Conservation (phyloP, 2,329 filamentous ascomycete species). For the Hawksworthiomyces lignivorus region DNA sequence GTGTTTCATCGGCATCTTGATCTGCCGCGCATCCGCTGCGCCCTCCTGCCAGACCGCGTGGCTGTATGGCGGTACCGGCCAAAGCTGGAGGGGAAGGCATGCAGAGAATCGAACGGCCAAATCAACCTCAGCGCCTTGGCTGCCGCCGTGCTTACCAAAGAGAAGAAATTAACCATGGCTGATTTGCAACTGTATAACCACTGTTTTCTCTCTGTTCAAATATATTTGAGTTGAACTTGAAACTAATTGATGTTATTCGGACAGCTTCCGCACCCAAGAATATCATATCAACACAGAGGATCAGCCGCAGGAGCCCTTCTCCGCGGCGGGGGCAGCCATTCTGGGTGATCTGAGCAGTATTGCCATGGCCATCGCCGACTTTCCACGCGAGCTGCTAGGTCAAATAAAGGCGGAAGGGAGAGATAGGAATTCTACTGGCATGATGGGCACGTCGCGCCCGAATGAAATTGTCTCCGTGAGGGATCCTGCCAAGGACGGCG, state of each 20-base stretch:
- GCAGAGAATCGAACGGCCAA: not conserved
- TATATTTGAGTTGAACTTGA: too few species aligned
- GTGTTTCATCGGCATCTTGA: conserved; percentile 66
- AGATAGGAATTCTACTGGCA: too few species aligned
- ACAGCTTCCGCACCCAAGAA: conserved; percentile 39
- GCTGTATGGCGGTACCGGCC: conserved; percentile 63
- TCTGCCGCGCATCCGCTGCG: conserved; percentile 59
- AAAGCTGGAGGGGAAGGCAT: conserved; percentile 30
- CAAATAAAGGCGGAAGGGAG: too few species aligned
- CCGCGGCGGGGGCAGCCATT: conserved; percentile 67
- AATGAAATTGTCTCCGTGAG: too few species aligned
- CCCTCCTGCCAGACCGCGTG: conserved; percentile 56
- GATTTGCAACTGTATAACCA: conserved; percentile 71
- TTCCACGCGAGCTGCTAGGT: conserved; percentile 49
- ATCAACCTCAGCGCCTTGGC: conserved; percentile 64
- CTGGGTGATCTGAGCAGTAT: conserved; percentile 78
- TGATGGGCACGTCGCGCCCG: too few species aligned
- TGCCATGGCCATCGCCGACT: conserved; percentile 74
- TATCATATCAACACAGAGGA: conserved; percentile 62
- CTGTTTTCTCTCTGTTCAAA: too few species aligned
- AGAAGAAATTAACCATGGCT: conserved; percentile 54
- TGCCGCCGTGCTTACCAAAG: conserved; percentile 56
- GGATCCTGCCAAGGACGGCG: not conserved
- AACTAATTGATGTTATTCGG: not conserved
- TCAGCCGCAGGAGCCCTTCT: conserved; percentile 71